Evolutionary conservation across 768 basidiomycete species (phyloP).

Genomic region (Lentinula raphanica): DNA sequence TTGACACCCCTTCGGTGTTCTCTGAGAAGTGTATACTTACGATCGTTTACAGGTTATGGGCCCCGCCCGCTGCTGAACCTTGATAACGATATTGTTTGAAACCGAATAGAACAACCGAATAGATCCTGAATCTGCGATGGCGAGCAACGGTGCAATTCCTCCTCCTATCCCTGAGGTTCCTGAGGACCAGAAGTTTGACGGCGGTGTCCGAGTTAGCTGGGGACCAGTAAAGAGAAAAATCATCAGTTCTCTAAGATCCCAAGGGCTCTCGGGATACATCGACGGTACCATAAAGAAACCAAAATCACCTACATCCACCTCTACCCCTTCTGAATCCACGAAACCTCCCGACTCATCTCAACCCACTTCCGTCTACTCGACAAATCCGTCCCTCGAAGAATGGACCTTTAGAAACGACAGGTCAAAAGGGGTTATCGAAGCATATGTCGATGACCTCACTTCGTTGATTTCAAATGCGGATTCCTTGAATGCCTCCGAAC

Average conservation of each 20-base stretch:
- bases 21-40: too few species aligned
- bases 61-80: too few species aligned
- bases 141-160: not conserved
- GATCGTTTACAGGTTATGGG: too few species aligned
- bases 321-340: too few species aligned
- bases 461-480: not conserved
- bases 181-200: not conserved
- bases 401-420: not conserved
- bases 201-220: not conserved
- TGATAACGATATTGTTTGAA: too few species aligned
- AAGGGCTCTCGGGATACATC: not conserved
- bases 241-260: not conserved
- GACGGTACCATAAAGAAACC: not conserved
- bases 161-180: not conserved
- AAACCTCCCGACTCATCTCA: not conserved
- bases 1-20: too few species aligned
- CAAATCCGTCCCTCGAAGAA: not conserved
- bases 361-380: not conserved
- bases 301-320: too few species aligned
- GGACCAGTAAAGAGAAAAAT: not conserved
- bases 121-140: conserved; percentile 26
- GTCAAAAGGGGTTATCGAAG: not conserved
- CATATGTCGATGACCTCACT: not conserved
- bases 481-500: not conserved
- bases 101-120: too few species aligned